Evolutionary conservation across 495 filamentous ascomycete genomes (phyloP).

Genomic region (Aspergillus asperescens): DNA sequence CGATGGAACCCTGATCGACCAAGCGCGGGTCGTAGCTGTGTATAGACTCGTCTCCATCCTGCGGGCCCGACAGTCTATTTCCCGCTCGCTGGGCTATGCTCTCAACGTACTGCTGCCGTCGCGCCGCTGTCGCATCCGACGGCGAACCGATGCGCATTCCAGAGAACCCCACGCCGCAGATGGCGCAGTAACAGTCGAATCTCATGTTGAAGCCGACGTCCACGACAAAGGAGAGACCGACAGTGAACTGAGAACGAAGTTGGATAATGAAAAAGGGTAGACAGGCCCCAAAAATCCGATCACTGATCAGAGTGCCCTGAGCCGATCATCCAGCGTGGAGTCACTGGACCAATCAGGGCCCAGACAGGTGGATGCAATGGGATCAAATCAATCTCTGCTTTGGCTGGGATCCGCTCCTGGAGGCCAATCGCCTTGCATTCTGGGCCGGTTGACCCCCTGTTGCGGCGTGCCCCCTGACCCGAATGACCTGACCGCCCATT

Average conservation of each 20-base stretch:
- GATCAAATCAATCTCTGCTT: no score
- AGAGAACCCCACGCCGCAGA: constrained; percentile 22
- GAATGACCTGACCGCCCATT: not conserved
- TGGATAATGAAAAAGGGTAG: no score
- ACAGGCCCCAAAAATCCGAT: no score
- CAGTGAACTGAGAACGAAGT: no score
- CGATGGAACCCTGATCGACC: constrained; percentile 14
- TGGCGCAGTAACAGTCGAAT: constrained; percentile 25
- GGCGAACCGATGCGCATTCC: constrained; percentile 19
- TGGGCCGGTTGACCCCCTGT: no score
- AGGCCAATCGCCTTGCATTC: no score
- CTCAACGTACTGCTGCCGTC: constrained; percentile 19
- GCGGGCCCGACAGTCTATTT: not conserved
- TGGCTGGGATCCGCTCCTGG: no score
- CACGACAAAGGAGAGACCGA: not conserved
- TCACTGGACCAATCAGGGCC: no score
- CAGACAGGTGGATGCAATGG: no score
- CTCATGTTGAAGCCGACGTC: not conserved
- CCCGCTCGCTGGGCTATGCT: constrained; percentile 13
- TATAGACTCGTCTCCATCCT: constrained; percentile 13
- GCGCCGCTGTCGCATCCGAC: constrained; percentile 16
- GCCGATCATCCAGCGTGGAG: no score
- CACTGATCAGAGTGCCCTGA: no score
- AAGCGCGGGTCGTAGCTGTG: constrained; percentile 22
- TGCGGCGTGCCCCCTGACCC: no score